Evolutionary conservation across 2,329 filamentous ascomycete genomes (phyloP).

Genomic region (Epichloe coenophiala): DNA sequence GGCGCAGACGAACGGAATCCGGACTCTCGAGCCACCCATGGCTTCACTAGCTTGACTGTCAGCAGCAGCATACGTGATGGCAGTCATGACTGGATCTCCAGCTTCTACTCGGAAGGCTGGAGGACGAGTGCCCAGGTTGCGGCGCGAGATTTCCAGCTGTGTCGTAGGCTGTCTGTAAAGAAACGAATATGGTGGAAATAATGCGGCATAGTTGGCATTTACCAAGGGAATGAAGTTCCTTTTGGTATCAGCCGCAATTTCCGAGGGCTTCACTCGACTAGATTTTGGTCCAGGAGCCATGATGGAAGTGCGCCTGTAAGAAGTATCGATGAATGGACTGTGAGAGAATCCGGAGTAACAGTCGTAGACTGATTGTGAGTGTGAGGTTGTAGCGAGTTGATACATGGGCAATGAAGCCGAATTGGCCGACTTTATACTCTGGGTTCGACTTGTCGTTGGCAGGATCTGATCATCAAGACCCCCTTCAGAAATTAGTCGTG

Average conservation of each 20-base stretch:
- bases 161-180: constrained; percentile 38
- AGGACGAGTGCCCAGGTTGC: constrained; percentile 21
- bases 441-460: background rate
- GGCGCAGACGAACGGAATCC: constrained; percentile 55
- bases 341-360: background rate
- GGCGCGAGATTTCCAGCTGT: constrained; percentile 28
- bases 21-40: constrained; percentile 19
- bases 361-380: background rate
- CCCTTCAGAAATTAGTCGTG: constrained; percentile 5
- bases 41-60: constrained; percentile 25
- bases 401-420: constrained; percentile 7
- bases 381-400: constrained; percentile 3
- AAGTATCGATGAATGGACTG: background rate
- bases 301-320: background rate
- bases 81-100: constrained; percentile 46
- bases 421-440: constrained; percentile 4
- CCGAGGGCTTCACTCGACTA: constrained; percentile 29
- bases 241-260: constrained; percentile 63
- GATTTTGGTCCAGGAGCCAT: constrained; percentile 21
- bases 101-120: constrained; percentile 37
- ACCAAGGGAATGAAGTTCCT: constrained; percentile 54
- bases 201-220: constrained; percentile 37
- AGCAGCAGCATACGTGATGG: constrained; percentile 39
- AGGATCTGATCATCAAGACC: background rate
- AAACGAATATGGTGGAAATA: constrained; percentile 45